A percentile compares a stretch with the other conserved stretches of the same genome.
Conservation (phyloP, 2,329 filamentous ascomycete species). For the Trichoderma breve region DNA sequence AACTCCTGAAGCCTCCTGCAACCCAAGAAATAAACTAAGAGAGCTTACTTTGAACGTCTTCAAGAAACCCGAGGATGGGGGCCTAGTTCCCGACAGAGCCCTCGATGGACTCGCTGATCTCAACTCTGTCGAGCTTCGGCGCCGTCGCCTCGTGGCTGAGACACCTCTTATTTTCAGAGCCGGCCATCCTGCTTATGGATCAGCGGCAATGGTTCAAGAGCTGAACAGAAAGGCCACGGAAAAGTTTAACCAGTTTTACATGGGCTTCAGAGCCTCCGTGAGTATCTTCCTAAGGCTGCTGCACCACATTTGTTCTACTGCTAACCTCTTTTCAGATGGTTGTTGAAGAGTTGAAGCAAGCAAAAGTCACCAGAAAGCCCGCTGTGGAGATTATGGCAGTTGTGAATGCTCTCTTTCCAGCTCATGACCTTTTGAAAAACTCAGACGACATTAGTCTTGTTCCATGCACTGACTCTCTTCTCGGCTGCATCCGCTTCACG, state of each 20-base stretch:
- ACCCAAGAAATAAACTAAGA: constrained; percentile 31
- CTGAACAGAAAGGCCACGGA: constrained; percentile 31
- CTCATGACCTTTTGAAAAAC: constrained; percentile 26
- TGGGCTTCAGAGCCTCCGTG: constrained; percentile 36
- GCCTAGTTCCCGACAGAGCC: constrained; percentile 27
- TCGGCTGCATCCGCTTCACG: constrained; percentile 37
- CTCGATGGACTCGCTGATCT: constrained; percentile 35
- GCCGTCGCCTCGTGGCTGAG: constrained; percentile 29
- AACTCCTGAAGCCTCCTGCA: constrained; percentile 26
- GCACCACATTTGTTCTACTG: no score
- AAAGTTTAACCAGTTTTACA: constrained; percentile 33
- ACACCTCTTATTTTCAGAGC: constrained; percentile 24
- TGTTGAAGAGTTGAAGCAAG: constrained; percentile 10
- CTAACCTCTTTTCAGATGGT: neutral
- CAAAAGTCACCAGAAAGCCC: constrained; percentile 19
- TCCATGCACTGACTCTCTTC: constrained; percentile 33
- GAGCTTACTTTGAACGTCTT: constrained; percentile 31
- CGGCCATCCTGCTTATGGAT: constrained; percentile 17
- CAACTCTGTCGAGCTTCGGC: constrained; percentile 35
- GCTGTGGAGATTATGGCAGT: constrained; percentile 33
- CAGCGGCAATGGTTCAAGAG: constrained; percentile 29
- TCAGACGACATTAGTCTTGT: constrained; percentile 28
- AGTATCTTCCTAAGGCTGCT: constrained; percentile 14
- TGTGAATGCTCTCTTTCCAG: constrained; percentile 38
- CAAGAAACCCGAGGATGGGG: constrained; percentile 27